Conservation (phyloP, 352 stramenopile genomes). For the Globisporangium cylindrosporum region DNA sequence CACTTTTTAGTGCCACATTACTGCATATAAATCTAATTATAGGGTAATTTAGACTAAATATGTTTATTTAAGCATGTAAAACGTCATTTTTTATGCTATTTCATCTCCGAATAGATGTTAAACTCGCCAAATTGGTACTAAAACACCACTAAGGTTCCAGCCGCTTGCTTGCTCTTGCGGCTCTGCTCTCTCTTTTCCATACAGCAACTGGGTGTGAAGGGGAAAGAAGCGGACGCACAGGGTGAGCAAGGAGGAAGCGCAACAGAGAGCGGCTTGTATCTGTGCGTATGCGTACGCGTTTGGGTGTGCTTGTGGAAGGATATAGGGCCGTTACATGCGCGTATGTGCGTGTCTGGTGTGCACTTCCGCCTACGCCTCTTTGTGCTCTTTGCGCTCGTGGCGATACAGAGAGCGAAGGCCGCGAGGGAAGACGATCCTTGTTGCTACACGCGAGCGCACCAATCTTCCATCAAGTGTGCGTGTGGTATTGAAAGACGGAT, state of each 20-base stretch:
- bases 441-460: not conserved
- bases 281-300: not conserved
- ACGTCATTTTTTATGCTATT: not conserved
- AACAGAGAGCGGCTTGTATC: not conserved
- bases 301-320: not conserved
- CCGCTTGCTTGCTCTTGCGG: not conserved
- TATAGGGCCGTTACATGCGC: not conserved
- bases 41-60: not conserved
- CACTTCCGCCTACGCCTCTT: not conserved
- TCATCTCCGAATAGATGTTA: not conserved
- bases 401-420: not conserved
- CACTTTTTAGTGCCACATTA: not conserved
- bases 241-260: not conserved
- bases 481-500: not conserved
- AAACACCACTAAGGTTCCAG: not conserved
- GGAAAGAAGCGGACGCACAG: slow-evolving; percentile 6
- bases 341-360: not conserved
- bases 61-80: not conserved
- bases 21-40: not conserved
- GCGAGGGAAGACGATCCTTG: not conserved
- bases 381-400: not conserved
- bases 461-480: not conserved
- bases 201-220: slow-evolving; percentile 5
- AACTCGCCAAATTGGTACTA: not conserved
- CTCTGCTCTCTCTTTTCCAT: slow-evolving; percentile 1